Evolutionary conservation across 495 filamentous ascomycete genomes (phyloP), one percentile per base, ranked within the genome.

Genomic region (Letharia columbiana): DNA sequence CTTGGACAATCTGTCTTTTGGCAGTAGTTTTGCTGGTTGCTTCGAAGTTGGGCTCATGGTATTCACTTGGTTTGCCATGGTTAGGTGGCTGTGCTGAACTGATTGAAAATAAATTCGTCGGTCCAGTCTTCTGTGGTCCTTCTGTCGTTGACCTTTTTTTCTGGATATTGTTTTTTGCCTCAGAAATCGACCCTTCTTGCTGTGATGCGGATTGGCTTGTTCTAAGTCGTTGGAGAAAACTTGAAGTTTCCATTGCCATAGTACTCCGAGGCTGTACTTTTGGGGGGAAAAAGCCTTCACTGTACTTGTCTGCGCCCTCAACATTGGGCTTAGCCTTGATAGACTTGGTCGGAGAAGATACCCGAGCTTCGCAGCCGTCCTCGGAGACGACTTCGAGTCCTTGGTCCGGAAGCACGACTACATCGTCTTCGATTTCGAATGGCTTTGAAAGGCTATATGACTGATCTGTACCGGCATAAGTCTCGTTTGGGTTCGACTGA

Each of bases 1-100:
- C 63, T 44, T 58, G 52, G 44, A 65, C 10, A 9, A 42, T 37
- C 15, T 59, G 31, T 23, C 31, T 44, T 56, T 41, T 58, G 40
- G n/a, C 44, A 31, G 7, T 0, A 31, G 23, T 9, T 20, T 35
- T 58, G 37, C 28, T 58, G 2, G 18, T 45, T 31, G 1, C 13
- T 37, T 33, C 40, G 12, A 31, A 0, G 0, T n/a, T 31, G 1
- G 47, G 52, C 41, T 37, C 50, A 23, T 20, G 17, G 35, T 20
- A 9, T n/a, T 10, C 50, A 49, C 57, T n/a, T 33, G 31, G 10
- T 11, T 28, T 31, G 4, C 13, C 33, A 23, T 42, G 23, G 52
- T 41, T 4, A 8, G 40, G 52, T 8, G n/a, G 52, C 28, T 54
- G 50, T 31, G 23, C 50, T 31, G 50, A 10, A 54, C 4, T 6